These are phyloP conservation scores for Chenopodium suecicum DNA, from an alignment of 148 eudicot species.

Conservation along the genomic window DNA sequence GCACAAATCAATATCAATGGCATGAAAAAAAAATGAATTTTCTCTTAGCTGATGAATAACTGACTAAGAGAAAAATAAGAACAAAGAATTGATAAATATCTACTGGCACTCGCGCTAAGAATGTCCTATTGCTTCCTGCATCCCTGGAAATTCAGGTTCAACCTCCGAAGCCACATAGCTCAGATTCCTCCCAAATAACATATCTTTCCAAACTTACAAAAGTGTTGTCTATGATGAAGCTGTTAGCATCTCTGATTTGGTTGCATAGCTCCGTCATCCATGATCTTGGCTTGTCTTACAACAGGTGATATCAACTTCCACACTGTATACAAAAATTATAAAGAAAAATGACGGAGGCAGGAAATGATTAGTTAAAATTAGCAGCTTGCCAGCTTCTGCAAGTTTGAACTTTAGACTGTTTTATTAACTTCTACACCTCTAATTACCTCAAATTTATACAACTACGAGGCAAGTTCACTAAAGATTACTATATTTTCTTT, in stretches of 20 bases:
- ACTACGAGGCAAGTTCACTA: background rate
- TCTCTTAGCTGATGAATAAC: background rate
- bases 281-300: conserved; percentile 56
- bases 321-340: conserved; percentile 40
- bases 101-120: background rate
- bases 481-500: background rate
- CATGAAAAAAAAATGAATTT: background rate
- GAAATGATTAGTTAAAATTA: background rate
- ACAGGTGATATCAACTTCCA: conserved; percentile 83
- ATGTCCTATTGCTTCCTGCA: background rate
- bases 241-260: conserved; percentile 12
- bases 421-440: background rate
- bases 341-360: background rate
- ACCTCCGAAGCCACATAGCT: background rate
- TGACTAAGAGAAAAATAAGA: conserved; percentile 6
- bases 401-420: too few relatives aligned
- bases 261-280: conserved; percentile 52
- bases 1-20: background rate
- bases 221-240: conserved; percentile 1
- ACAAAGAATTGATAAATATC: conserved; percentile 19
- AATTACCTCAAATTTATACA: background rate
- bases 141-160: background rate
- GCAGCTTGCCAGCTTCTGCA: background rate
- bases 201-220: background rate
- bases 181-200: background rate